Evolutionary conservation across 2,329 filamentous ascomycete species (phyloP), one percentile per base, ranked within the genome.

Genomic region (Penicillium sp.): DNA sequence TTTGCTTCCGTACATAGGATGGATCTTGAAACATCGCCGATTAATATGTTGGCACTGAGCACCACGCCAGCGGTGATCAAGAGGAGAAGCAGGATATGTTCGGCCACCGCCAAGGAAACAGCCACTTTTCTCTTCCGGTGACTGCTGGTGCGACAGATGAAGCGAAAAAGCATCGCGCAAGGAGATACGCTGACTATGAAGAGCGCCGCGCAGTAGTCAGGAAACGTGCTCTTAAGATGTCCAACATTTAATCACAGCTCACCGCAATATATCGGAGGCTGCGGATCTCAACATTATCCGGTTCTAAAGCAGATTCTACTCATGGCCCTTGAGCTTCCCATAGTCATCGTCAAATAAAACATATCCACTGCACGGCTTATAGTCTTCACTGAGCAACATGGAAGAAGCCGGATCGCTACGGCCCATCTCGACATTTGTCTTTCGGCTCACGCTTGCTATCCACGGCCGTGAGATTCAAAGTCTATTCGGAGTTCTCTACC

Each of bases 331-430:
- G 45, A 95, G 77, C 53, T 90, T 85, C 9, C 86, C 87, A 63
- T 94, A 95, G 68, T 96, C 92, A 67, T 96, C 91, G 46, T 96
- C 79, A 63, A 95, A 96, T 14, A 79, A 80, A 25, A 81, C 81
- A 51, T 81, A 72, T 25, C 76, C 66, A 61, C 84, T 46, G 39
- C 33, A 40, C 25, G 5, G 69, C 25, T 79, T 71, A 1, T 81
- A 74, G 66, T 91, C 86, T 58, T 85, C 82, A 44, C 81, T 3
- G 27, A 28, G 27, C 59, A 87, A 89, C 68, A 92, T 88, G 79
- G 92, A 96, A 1, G 90, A 89, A 22, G 96, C 76, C 43, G 92
- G 88, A 73, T 96, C 91, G 69, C 91, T 95, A 70, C 51, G 57
- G 48, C 44, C 46, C 50, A 53, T 56, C 43, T 69, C 63, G 69